phyloP scores from a whole-genome alignment of 441 rosid species.

The Omphalea diandra region DNA sequence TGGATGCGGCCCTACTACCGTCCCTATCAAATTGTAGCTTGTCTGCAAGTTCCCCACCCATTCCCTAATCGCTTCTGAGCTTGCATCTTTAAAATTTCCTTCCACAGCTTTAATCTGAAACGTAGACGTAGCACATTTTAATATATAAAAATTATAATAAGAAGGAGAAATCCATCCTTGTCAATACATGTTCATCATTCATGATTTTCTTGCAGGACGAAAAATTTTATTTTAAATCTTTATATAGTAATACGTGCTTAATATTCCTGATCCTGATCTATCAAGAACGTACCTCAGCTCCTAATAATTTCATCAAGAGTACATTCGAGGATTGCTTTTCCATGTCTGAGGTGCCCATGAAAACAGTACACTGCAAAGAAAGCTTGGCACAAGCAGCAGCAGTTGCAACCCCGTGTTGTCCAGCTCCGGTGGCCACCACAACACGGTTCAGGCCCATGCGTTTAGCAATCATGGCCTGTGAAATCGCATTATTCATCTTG shows the following conservation, averaged over 20 bases:
- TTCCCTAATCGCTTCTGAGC: conserved; percentile 60
- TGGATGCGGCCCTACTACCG: conserved; percentile 86
- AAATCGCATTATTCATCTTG: conserved; percentile 78
- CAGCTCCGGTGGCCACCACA: conserved; percentile 76
- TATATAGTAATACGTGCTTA: too few species aligned
- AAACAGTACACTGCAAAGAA: conserved; percentile 52
- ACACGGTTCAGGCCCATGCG: conserved; percentile 54
- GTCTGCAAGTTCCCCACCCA: conserved; percentile 50
- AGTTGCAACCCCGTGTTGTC: conserved; percentile 80
- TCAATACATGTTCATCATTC: too few species aligned
- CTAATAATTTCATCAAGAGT: conserved; percentile 48
- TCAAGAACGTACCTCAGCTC: conserved; percentile 75
- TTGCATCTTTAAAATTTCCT: conserved; percentile 65
- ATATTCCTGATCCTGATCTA: too few species aligned
- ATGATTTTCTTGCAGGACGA: too few species aligned
- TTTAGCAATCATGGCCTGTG: conserved; percentile 72
- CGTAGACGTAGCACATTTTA: too few species aligned
- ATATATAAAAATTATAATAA: too few species aligned
- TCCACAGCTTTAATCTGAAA: conserved; percentile 42
- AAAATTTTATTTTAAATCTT: too few species aligned
- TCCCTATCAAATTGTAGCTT: conserved; percentile 48
- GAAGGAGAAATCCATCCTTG: too few species aligned
- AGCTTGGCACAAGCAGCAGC: conserved; percentile 81
- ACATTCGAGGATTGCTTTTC: conserved; percentile 62
- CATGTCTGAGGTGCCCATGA: conserved; percentile 67